Conservation (phyloP, 257 asterid species). For the Agastache rugosa region DNA sequence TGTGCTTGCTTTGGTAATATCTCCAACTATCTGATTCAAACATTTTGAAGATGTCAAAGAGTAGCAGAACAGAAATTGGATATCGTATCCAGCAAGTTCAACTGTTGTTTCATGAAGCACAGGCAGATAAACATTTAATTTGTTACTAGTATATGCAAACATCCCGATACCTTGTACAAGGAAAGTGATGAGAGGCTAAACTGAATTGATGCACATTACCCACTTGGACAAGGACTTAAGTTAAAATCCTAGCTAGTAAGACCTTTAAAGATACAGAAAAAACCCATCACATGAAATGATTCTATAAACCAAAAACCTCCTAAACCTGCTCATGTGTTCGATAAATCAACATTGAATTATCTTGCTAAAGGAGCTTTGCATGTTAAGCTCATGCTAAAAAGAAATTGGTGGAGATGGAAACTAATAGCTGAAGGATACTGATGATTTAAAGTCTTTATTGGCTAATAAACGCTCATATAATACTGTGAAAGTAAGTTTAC, state of each 20-base stretch:
- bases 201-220: background rate
- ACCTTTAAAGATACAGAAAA: background rate
- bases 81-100: constrained; percentile 23
- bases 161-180: constrained; percentile 1
- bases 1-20: constrained; percentile 83
- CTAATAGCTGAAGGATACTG: background rate
- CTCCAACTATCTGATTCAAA: constrained; percentile 74
- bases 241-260: background rate
- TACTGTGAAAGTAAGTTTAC: background rate
- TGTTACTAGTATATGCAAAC: background rate
- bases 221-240: background rate
- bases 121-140: background rate
- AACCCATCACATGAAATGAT: background rate
- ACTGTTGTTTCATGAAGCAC: background rate
- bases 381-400: background rate
- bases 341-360: too few species aligned
- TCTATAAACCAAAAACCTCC: background rate
- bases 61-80: background rate
- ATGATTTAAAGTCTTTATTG: too few species aligned
- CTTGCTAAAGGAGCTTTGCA: background rate
- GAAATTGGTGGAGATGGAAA: background rate
- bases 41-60: background rate
- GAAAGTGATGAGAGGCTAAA: constrained; percentile 6
- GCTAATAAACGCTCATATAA: background rate
- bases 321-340: background rate